Evolutionary conservation across 129 eudicot species (phyloP).

Genomic region (Chrysanthemum seticuspe): DNA sequence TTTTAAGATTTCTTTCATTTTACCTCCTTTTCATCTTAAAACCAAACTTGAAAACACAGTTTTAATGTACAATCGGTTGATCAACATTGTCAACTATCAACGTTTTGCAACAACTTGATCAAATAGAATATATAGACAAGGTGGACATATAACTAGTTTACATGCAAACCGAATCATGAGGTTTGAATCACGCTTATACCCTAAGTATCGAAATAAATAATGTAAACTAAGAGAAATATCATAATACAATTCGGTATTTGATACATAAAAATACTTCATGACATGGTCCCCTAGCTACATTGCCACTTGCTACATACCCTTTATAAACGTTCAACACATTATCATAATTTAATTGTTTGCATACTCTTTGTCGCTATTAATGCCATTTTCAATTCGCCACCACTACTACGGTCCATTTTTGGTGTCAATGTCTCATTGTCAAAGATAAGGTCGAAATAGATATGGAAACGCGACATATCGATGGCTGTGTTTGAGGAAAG

Average conservation of each 20-base stretch:
- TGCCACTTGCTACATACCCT: neutral
- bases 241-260: neutral
- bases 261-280: neutral
- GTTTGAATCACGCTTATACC: too few species aligned
- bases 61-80: too few species aligned
- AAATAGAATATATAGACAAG: too few species aligned
- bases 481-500: too few species aligned
- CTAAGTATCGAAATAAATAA: neutral
- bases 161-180: too few species aligned
- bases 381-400: neutral
- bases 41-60: too few species aligned
- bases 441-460: neutral
- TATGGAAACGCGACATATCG: neutral
- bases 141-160: too few species aligned
- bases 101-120: too few species aligned
- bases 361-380: neutral
- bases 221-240: neutral
- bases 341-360: neutral
- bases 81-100: too few species aligned
- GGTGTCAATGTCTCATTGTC: neutral
- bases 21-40: too few species aligned
- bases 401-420: too few species aligned
- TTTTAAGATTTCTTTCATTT: too few species aligned
- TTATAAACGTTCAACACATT: neutral
- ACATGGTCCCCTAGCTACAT: neutral